Evolutionary conservation across 2,329 filamentous ascomycete genomes (phyloP).

Genomic region (Thielaviopsis musarum): DNA sequence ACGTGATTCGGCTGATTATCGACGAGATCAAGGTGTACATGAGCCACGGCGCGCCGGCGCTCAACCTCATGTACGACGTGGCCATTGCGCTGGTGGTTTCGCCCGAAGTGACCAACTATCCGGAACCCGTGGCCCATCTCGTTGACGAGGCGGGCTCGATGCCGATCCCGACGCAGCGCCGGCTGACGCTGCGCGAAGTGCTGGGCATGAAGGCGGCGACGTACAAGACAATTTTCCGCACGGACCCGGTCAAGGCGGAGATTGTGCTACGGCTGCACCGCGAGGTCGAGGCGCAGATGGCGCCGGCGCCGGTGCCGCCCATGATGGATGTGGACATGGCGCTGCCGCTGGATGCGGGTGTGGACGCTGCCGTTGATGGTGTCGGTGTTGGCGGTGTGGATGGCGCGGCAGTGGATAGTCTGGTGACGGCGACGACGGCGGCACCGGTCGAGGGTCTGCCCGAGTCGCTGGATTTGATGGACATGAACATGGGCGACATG

Average conservation of each 20-base stretch:
- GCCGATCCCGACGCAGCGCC: slow-evolving; percentile 25
- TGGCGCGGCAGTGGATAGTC: slow-evolving; percentile 22
- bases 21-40: slow-evolving; percentile 37
- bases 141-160: slow-evolving; percentile 23
- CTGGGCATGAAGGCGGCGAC: slow-evolving; percentile 41
- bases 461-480: slow-evolving; percentile 2
- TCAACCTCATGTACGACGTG: slow-evolving; percentile 49
- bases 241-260: slow-evolving; percentile 41
- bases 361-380: slow-evolving; percentile 14
- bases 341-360: slow-evolving; percentile 23
- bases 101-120: slow-evolving; percentile 36
- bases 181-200: slow-evolving; percentile 41
- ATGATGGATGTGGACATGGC: slow-evolving; percentile 27
- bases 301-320: slow-evolving; percentile 22
- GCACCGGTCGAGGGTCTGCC: slow-evolving; percentile 20
- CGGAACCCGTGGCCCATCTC: slow-evolving; percentile 17
- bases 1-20: slow-evolving; percentile 43
- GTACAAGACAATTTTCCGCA: slow-evolving; percentile 37
- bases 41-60: slow-evolving; percentile 36
- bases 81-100: slow-evolving; percentile 53
- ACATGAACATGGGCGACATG: slow-evolving; percentile 9
- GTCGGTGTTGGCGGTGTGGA: slow-evolving; percentile 23
- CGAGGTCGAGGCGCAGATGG: slow-evolving; percentile 49
- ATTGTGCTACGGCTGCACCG: slow-evolving; percentile 45
- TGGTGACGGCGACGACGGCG: slow-evolving; percentile 23